These are phyloP conservation scores for Eucalyptus sideroxylon DNA, from an alignment of 345 rosid genomes.

Conservation along the genomic window DNA sequence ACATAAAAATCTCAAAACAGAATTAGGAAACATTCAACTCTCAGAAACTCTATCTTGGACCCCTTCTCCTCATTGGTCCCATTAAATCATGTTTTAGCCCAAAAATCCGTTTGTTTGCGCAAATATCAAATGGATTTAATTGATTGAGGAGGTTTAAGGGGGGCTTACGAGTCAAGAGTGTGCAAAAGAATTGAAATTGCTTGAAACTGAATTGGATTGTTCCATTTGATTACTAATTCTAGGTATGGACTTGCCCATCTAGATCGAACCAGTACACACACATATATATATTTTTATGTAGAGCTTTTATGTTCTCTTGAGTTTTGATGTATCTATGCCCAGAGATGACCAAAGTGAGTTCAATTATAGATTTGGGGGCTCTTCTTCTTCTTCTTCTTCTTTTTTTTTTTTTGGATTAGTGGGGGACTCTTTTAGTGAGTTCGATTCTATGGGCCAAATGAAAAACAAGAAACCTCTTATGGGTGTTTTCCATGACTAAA, in stretches of 20 bases:
- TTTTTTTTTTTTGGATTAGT: fast-evolving
- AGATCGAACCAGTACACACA: fast-evolving
- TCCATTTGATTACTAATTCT: no score
- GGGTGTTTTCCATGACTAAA: neutral
- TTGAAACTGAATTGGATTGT: neutral
- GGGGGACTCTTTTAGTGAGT: neutral
- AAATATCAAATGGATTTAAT: neutral
- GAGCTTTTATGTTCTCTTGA: neutral
- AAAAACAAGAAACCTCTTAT: fast-evolving
- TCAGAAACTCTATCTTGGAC: neutral
- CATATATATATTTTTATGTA: no score
- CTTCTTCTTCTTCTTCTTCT: no score
- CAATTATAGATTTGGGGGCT: neutral
- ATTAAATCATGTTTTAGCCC: neutral
- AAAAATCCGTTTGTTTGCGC: neutral
- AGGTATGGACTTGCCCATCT: neutral
- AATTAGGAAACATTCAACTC: neutral
- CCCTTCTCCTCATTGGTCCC: neutral
- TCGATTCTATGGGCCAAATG: neutral
- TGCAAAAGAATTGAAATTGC: neutral
- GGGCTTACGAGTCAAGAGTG: neutral
- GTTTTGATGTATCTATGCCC: neutral
- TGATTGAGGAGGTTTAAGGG: neutral
- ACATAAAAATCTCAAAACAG: no score
- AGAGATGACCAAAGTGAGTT: neutral